Evolutionary conservation across 257 asterid genomes (phyloP), one percentile per base, ranked within the genome.

Genomic region (Leonotis leonurus): DNA sequence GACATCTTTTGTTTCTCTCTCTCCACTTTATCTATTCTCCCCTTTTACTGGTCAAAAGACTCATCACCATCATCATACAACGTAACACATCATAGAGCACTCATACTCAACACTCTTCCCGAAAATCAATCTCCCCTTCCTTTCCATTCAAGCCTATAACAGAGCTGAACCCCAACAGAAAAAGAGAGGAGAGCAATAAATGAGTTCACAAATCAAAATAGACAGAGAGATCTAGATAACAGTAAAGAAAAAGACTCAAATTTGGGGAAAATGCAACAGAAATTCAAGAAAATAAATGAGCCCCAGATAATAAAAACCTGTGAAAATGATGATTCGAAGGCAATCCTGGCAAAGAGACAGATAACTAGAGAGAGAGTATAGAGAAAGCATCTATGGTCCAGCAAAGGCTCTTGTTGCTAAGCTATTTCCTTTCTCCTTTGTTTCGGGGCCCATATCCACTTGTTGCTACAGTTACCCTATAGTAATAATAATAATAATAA

Each of bases 41-140:
- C 69, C 73, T 74, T 64, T 79, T 62, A 39, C 62, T 52, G 82
- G 91, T 81, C 85, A 84, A 84, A 83, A 80, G 83, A 78, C 78
- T 72, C 75, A 72, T 68, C 80, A 66, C n/a, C n/a, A n/a, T n/a
- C n/a, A n/a, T n/a, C n/a, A n/a, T n/a, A n/a, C n/a, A n/a, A n/a
- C n/a, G n/a, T n/a, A n/a, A 20, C 65, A 71, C 70, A 74, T 69
- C 72, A 80, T 70, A 74, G 43, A 76, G 70, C 82, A 72, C 69
- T 73, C 78, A 75, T 64, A 61, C 64, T 68, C 72, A 77, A 77
- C 75, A 66, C 75, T 68, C 73, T 51, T 62, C 74, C 76, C 54
- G 75, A 60, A 76, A 69, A 65, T 68, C 73, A 77, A 58, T 54
- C 51, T 49, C 17, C 36, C 7, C 68, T 60, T 12, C 53, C 73